Base-by-base conservation (phyloP, 805 yeast genomes). In the Candida sakaeoensis region DNA sequence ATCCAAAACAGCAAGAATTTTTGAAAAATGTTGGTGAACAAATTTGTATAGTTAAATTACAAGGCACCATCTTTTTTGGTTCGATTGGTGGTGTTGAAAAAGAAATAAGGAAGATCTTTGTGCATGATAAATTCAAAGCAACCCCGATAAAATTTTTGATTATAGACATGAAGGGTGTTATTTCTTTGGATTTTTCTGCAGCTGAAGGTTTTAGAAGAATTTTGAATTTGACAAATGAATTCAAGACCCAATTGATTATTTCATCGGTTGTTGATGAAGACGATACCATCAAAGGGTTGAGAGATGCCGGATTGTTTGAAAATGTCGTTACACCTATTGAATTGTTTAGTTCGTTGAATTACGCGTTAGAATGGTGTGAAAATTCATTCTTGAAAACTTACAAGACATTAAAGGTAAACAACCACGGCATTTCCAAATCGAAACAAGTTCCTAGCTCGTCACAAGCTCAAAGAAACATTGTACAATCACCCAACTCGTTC, bases 321-420 rank as follows among this genome's bases (percentile, higher is more conserved):
- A 71, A 66, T 19, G 51, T 54, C 15, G 58, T 57, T 43, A 58
- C 51, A 26, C 46, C 53, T 17, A 76, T 79, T 43, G 80, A 80
- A 50, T 70, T 90, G 32, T 91, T 89, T 55, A 76, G 75, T 40
- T 84, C 86, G 39, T 71, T 93, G 51, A 93, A 93, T 55, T 76
- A 84, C 40, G 95, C 96, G 0, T 71, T 93, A 31, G 98, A 93
- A 61, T 91, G 96, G 96, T 88, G 97, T 67, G 99, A 93, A 59
- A 91, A 93, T 61, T 82, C 83, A 51, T 88, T 90, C 50, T 70
- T 93, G 52, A 69, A 75, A 37, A 76, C 80, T 21, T 82, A 82
- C 57, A 79, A 72, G 49, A 41, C 55, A 28, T 47, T 62, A 27
- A 53, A 57, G 51, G 62, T 17, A 60, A 59, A 42, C 8, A 43